phyloP scores from a whole-genome alignment of 2,329 filamentous ascomycete species.

The Aspergillus arachidicola region DNA sequence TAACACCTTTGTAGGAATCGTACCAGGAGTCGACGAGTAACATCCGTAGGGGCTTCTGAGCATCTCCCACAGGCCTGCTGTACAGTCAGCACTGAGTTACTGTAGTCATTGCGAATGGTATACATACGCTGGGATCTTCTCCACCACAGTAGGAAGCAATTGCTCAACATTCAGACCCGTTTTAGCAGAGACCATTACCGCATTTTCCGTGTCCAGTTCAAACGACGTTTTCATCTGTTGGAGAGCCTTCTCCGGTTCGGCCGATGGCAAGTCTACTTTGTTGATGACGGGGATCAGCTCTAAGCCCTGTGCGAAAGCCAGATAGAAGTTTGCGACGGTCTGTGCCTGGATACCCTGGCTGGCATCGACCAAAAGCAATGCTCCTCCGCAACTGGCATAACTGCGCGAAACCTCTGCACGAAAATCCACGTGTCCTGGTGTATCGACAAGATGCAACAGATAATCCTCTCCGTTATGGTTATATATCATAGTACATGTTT shows the following conservation, averaged over 20 bases:
- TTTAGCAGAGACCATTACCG: constrained; percentile 84
- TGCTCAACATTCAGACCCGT: constrained; percentile 83
- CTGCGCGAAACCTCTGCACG: constrained; percentile 92
- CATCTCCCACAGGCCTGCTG: constrained; percentile 68
- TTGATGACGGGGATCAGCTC: constrained; percentile 90
- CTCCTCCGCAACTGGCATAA: constrained; percentile 94
- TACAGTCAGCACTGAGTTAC: constrained; percentile 21
- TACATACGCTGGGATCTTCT: constrained; percentile 72
- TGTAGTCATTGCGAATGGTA: neutral
- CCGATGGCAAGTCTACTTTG: constrained; percentile 90
- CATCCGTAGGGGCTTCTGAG: constrained; percentile 73
- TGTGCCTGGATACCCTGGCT: constrained; percentile 97
- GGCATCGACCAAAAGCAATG: constrained; percentile 88
- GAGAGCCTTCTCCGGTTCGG: constrained; percentile 82
- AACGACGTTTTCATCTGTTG: constrained; percentile 85
- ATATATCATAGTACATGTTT: constrained; percentile 98
- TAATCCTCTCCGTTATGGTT: constrained; percentile 84
- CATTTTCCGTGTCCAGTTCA: constrained; percentile 78
- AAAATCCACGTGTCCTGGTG: constrained; percentile 96
- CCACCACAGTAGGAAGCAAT: constrained; percentile 83
- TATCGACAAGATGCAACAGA: constrained; percentile 92
- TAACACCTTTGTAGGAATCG: constrained; percentile 90
- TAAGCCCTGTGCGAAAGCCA: constrained; percentile 90
- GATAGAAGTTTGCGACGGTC: constrained; percentile 97
- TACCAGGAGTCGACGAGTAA: constrained; percentile 98